phyloP scores from a whole-genome alignment of 1,139 yeast species.

The Diutina pseudorugosa region DNA sequence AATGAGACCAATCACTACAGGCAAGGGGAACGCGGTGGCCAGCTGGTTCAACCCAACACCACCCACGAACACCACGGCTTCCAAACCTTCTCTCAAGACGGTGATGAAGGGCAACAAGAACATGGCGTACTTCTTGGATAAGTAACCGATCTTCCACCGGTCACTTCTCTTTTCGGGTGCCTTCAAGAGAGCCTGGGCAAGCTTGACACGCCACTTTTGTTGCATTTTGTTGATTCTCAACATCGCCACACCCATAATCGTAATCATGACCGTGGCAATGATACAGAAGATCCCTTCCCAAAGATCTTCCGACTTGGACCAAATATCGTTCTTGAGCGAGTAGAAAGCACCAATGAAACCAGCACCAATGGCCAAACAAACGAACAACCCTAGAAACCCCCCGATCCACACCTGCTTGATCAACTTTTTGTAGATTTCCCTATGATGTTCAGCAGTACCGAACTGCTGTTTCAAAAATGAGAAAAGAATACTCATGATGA shows the following conservation, averaged over 20 bases:
- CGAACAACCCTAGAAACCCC: background rate
- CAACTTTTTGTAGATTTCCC: conserved; percentile 67
- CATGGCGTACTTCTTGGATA: conserved; percentile 58
- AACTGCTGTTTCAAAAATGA: conserved; percentile 75
- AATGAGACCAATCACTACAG: conserved; percentile 64
- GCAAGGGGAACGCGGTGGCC: conserved; percentile 74
- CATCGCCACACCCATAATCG: conserved; percentile 88
- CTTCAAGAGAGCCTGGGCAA: conserved; percentile 60
- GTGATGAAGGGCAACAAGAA: conserved; percentile 76
- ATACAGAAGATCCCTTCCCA: conserved; percentile 89
- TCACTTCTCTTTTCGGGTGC: conserved; percentile 5
- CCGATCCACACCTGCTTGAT: conserved; percentile 6
- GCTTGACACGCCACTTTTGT: conserved; percentile 84
- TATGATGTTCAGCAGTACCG: conserved; percentile 47
- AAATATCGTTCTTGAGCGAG: conserved; percentile 64
- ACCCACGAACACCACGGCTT: conserved; percentile 84
- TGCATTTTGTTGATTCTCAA: conserved; percentile 81
- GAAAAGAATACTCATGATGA: conserved; percentile 59
- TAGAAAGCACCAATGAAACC: conserved; percentile 33
- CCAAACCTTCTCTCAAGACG: conserved; percentile 80
- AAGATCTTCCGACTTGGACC: conserved; percentile 79
- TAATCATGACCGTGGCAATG: conserved; percentile 72
- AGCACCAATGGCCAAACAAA: background rate
- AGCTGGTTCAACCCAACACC: conserved; percentile 79
- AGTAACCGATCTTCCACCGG: conserved; percentile 15